Evolutionary conservation across 2,329 filamentous ascomycete species (phyloP).

Genomic region (Fusarium chuoi): DNA sequence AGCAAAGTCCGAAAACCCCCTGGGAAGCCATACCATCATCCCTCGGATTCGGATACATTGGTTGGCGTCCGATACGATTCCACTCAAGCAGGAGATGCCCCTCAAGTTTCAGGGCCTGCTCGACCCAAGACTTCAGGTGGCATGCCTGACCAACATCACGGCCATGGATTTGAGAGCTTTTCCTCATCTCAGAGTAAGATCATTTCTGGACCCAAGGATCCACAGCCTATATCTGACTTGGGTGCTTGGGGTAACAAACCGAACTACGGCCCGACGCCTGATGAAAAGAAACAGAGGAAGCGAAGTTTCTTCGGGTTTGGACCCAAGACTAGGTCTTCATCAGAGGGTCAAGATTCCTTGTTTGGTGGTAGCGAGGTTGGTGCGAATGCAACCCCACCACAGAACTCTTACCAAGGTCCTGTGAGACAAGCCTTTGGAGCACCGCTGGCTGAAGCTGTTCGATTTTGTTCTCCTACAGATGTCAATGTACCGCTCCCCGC

Average conservation of each 20-base stretch:
- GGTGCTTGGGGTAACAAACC: constrained; percentile 87
- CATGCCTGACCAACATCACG: constrained; percentile 49
- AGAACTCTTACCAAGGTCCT: constrained; percentile 61
- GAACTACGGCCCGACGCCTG: constrained; percentile 61
- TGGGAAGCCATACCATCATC: constrained; percentile 50
- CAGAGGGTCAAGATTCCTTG: constrained; percentile 67
- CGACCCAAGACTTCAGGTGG: constrained; percentile 52
- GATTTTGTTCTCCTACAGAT: constrained; percentile 78
- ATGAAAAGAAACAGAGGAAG: constrained; percentile 87
- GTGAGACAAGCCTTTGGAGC: constrained; percentile 84
- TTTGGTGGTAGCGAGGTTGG: constrained; percentile 61
- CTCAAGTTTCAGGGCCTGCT: constrained; percentile 53
- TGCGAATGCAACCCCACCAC: constrained; percentile 56
- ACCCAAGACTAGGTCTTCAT: constrained; percentile 67
- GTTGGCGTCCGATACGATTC: constrained; percentile 69
- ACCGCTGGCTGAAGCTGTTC: constrained; percentile 85
- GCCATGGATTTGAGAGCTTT: constrained; percentile 48
- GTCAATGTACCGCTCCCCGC: constrained; percentile 83
- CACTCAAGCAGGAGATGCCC: constrained; percentile 62
- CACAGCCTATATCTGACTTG: constrained; percentile 82
- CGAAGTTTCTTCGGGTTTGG: constrained; percentile 78
- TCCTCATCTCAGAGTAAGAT: constrained; percentile 55
- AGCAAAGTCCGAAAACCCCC: constrained; percentile 48
- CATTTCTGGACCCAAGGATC: constrained; percentile 89
- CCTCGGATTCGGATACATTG: constrained; percentile 57